phyloP scores from a whole-genome alignment of 106 monocot genomes.

The Dendrobium catenatum region DNA sequence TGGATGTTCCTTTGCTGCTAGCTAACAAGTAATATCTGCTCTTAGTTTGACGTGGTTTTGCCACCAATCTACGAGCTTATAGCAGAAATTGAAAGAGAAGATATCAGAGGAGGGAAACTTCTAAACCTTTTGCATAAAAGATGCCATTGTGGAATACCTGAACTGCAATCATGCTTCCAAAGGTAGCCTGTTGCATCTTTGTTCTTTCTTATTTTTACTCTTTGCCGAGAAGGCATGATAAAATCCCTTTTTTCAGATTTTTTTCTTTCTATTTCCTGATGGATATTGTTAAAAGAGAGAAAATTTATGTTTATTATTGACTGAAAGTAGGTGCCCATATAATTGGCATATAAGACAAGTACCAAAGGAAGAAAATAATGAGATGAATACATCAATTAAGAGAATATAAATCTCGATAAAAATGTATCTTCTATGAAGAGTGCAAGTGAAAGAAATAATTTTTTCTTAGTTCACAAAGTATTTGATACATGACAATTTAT shows the following conservation, averaged over 20 bases:
- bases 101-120: constrained; percentile 89
- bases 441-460: no score
- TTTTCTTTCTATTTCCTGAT: neutral
- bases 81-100: constrained; percentile 74
- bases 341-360: neutral
- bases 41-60: constrained; percentile 79
- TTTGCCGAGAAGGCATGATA: neutral
- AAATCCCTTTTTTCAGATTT: neutral
- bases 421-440: neutral
- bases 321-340: neutral
- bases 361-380: neutral
- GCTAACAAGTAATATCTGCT: constrained; percentile 2
- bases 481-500: no score
- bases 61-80: constrained; percentile 80
- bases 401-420: neutral
- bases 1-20: neutral
- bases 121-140: constrained; percentile 76
- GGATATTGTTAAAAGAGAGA: neutral
- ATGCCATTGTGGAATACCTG: constrained; percentile 97
- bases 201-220: neutral
- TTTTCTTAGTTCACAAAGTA: no score
- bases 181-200: constrained; percentile 30
- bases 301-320: neutral
- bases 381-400: neutral
- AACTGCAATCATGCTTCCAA: constrained; percentile 89